Evolutionary conservation across 768 basidiomycete species (phyloP), one percentile per base, ranked within the genome.

Genomic region (Mycena capillaripes): DNA sequence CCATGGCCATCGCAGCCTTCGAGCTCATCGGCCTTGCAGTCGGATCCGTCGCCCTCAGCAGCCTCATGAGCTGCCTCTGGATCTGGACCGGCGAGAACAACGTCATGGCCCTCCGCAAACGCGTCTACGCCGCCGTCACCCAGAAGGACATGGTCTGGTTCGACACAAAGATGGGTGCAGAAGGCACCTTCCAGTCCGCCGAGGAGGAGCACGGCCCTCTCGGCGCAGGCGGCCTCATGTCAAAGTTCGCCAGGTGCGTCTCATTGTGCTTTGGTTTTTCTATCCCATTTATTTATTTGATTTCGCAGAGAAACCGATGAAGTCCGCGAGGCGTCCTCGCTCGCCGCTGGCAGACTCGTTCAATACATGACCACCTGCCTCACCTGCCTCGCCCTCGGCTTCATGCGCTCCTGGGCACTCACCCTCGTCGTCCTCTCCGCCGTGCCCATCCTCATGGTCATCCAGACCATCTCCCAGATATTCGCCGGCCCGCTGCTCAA

Each of bases 221-320:
- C 60, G 92, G 92, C 70, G 92, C 92, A 29, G 94, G 91, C 60
- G 94, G 93, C 19, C 82, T 95, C 70, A 94, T 94, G 93, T 89
- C 91, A 61, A 91, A 93, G 79, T 95, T 95, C 79, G 86, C 91
- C 50, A 89, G 89, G 93, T 91, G 53, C 52, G 76, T 72, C 19
- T 23, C 5, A 25, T 30, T 2, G 9, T 40, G 6, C 46, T 42
- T 5, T 53, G 8, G 23, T 1, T 7, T 1, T 7, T 16, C 29
- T 16, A 48, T 66, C n/a, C 25, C 8, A 23, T 57, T 52, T 14
- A 25, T 38, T 21, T 69, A 38, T 11, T 72, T 27, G n/a, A n/a
- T 57, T 58, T n/a, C 64, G 7, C 73, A 95, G 93, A 70, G 94
- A 95, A 73, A 95, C 94, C 29, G 94, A 95, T 80, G 92, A 94